Evolutionary conservation across 139 green algal species (phyloP).

Genomic region (Haematococcus lacustris): DNA sequence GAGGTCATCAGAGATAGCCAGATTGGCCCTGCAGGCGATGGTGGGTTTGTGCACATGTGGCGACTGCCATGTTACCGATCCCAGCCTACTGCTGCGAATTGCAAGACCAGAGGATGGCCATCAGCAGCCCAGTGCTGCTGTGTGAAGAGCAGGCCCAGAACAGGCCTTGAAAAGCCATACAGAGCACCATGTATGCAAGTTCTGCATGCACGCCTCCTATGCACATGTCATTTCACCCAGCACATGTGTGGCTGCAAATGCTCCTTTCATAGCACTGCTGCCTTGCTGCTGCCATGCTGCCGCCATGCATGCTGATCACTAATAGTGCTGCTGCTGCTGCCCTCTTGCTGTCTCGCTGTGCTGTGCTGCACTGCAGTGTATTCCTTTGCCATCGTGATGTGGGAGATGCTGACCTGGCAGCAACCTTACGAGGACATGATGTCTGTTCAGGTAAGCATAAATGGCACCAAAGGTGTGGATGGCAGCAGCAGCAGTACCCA

Average conservation of each 20-base stretch:
- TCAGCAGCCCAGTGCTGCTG: background rate
- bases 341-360: background rate
- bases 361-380: conserved; percentile 24
- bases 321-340: background rate
- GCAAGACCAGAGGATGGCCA: background rate
- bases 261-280: too few species aligned
- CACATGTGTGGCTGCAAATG: too few species aligned
- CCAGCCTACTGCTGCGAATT: background rate
- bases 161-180: too few species aligned
- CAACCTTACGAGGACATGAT: conserved; percentile 73
- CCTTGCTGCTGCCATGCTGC: too few species aligned
- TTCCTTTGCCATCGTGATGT: conserved; percentile 60
- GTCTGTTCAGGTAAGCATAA: conserved; percentile 33
- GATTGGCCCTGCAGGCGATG: conserved; percentile 12
- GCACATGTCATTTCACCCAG: too few species aligned
- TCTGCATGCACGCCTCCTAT: too few species aligned
- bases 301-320: too few species aligned
- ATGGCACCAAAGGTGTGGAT: too few species aligned
- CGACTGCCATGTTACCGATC: background rate
- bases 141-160: too few species aligned
- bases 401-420: conserved; percentile 78
- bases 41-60: background rate
- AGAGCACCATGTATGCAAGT: too few species aligned
- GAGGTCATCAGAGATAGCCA: conserved; percentile 38
- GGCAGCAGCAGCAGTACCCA: too few species aligned